A percentile compares a stretch with the other conserved stretches of the same genome.
Evolutionary conservation across 257 asterid genomes (phyloP).

Genomic region (Datura wrightii): DNA sequence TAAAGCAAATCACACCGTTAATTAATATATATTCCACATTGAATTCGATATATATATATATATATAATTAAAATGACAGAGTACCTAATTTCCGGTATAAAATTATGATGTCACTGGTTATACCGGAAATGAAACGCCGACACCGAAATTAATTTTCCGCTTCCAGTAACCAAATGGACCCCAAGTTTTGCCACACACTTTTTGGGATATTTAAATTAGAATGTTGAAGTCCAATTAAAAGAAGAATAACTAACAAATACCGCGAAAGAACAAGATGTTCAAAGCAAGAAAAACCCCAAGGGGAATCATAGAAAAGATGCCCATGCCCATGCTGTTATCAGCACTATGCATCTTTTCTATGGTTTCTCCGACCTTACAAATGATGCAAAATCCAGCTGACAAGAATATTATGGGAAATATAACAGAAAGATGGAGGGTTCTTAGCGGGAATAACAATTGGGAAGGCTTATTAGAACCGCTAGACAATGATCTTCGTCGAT

Average conservation of each 20-base stretch:
- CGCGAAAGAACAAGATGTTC: neutral
- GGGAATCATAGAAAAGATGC: neutral
- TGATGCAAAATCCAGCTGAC: neutral
- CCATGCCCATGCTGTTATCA: neutral
- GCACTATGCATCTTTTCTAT: neutral
- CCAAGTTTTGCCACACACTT: neutral
- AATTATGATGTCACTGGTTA: neutral
- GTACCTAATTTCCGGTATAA: neutral
- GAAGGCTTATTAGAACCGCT: constrained; percentile 54
- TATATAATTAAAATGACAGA: no score
- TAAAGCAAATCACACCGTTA: neutral
- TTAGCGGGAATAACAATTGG: constrained; percentile 62
- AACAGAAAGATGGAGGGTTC: constrained; percentile 55
- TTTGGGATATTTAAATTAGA: neutral
- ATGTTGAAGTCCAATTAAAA: neutral
- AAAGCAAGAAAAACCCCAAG: neutral
- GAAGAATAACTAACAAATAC: neutral
- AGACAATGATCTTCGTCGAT: constrained; percentile 57
- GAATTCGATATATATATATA: no score
- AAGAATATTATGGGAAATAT: constrained; percentile 34
- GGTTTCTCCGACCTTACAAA: neutral
- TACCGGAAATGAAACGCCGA: neutral
- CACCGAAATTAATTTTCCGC: no score
- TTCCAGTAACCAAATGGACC: neutral
- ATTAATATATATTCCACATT: no score